Conservation (phyloP, 345 rosid species). For the Eucalyptus victrix region DNA sequence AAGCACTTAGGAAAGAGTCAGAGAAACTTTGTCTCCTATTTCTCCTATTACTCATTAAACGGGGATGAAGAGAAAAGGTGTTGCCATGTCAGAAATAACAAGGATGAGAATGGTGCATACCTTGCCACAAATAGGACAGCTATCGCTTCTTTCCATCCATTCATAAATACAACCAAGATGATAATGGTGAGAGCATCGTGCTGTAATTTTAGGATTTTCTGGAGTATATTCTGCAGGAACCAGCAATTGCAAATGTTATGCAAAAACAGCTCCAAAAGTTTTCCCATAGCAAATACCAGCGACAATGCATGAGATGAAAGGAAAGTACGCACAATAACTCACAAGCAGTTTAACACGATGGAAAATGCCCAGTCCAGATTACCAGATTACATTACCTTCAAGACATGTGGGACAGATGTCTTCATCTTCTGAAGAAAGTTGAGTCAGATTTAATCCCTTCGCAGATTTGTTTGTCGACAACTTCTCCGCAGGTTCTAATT, state of each 20-base stretch:
- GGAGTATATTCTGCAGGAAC: conserved; percentile 45
- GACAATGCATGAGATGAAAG: neutral
- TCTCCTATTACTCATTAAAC: neutral
- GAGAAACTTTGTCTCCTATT: neutral
- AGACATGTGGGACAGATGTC: conserved; percentile 69
- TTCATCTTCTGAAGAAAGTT: conserved; percentile 40
- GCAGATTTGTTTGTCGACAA: conserved; percentile 11
- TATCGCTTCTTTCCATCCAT: conserved; percentile 77
- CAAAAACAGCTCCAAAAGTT: neutral
- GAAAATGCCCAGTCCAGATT: neutral
- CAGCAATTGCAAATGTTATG: neutral
- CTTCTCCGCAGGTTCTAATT: conserved; percentile 26
- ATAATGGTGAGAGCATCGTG: conserved; percentile 54
- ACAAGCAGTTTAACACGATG: neutral
- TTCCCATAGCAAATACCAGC: neutral
- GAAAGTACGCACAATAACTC: neutral
- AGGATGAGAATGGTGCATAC: conserved; percentile 1
- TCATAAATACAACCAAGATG: conserved; percentile 71
- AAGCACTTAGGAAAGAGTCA: neutral
- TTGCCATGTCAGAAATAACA: neutral
- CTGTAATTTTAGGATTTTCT: conserved; percentile 52
- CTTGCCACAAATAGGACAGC: conserved; percentile 70
- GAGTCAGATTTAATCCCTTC: conserved; percentile 8
- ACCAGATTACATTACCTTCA: conserved; percentile 25
- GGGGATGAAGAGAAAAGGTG: neutral